These are phyloP conservation scores for Endocladia muricata DNA, from an alignment of 31 red algal genomes.

Conservation along the genomic window DNA sequence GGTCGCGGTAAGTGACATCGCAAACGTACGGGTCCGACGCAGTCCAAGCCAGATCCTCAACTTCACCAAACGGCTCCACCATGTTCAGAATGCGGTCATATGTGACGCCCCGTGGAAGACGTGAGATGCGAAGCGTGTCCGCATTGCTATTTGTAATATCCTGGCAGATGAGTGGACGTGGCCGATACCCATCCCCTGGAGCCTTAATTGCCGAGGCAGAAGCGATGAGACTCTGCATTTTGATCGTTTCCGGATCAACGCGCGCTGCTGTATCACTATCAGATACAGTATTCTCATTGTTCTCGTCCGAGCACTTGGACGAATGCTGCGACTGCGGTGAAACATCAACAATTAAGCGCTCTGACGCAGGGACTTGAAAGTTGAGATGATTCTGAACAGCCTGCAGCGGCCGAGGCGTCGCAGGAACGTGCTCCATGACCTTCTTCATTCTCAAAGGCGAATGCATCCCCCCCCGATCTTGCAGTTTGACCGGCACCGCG, in stretches of 20 bases:
- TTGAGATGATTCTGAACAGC: neutral
- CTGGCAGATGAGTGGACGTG: slow-evolving; percentile 49
- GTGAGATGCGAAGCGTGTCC: slow-evolving; percentile 43
- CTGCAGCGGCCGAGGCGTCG: neutral
- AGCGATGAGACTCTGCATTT: too few species aligned
- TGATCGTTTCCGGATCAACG: too few species aligned
- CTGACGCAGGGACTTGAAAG: neutral
- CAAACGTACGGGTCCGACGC: slow-evolving; percentile 49
- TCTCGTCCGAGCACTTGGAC: too few species aligned
- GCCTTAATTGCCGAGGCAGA: too few species aligned
- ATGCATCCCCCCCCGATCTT: too few species aligned
- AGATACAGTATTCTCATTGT: too few species aligned
- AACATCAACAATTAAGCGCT: neutral
- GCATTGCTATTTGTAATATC: slow-evolving; percentile 55
- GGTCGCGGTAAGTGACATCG: slow-evolving; percentile 48
- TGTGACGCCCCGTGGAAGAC: slow-evolving; percentile 49
- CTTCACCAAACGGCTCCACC: slow-evolving; percentile 68
- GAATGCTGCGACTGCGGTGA: too few species aligned
- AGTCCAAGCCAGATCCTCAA: slow-evolving; percentile 40
- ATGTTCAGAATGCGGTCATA: slow-evolving; percentile 56
- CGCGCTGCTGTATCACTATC: too few species aligned
- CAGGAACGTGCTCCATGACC: neutral
- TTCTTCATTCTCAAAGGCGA: too few species aligned
- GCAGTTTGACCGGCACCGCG: too few species aligned
- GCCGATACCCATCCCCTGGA: too few species aligned